Percentiles rank a stretch among this genome's conserved stretches.
Evolutionary conservation across 176 grass and related monocot genomes (phyloP).

Genomic region (Carex myosuroides): DNA sequence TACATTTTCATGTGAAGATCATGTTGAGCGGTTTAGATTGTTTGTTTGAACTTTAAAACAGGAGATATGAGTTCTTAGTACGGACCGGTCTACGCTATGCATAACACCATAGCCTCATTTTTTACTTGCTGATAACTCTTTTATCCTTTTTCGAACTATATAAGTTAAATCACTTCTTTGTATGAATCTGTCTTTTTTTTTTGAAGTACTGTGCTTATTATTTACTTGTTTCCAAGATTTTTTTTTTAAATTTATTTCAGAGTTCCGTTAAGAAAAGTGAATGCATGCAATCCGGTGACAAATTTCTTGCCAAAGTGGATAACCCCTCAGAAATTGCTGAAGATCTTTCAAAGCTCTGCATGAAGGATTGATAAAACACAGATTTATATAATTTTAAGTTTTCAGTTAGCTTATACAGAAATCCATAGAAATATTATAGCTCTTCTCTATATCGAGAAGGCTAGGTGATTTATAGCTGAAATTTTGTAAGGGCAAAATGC

Average conservation of each 20-base stretch:
- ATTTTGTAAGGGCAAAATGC: neutral
- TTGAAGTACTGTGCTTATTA: neutral
- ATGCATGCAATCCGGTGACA: neutral
- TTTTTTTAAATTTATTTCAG: neutral
- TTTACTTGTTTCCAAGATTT: neutral
- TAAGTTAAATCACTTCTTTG: neutral
- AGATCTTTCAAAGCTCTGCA: constrained; percentile 15
- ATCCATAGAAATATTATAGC: neutral
- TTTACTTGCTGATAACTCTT: neutral
- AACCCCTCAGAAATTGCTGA: neutral
- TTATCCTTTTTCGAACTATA: too few species aligned
- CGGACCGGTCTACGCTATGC: too few species aligned
- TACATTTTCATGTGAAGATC: too few species aligned
- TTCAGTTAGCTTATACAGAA: neutral
- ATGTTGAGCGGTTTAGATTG: too few species aligned
- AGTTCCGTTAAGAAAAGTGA: neutral
- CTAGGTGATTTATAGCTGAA: neutral
- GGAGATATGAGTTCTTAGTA: too few species aligned
- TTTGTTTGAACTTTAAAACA: too few species aligned
- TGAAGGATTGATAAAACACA: neutral
- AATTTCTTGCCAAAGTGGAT: neutral
- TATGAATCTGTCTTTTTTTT: neutral
- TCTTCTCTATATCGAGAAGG: neutral
- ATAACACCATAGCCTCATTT: too few species aligned
- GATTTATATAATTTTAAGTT: neutral